Percentiles rank a stretch among this genome's conserved stretches.
Conservation (phyloP, 371 early-diverging fungal species). For the Nematocida sp. region DNA sequence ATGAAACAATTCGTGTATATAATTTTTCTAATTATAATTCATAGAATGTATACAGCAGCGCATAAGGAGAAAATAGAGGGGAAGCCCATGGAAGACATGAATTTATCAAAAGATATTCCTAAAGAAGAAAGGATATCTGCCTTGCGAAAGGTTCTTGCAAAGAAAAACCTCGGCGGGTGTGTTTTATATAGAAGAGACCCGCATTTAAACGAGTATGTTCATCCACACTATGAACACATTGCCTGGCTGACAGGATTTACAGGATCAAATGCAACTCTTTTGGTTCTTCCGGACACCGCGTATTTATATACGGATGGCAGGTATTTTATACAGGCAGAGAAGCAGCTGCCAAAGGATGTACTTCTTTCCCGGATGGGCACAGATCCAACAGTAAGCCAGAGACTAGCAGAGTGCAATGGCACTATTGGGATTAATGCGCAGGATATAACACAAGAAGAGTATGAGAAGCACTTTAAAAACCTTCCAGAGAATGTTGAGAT, state of each 20-base stretch:
- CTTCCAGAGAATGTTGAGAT: slow-evolving; percentile 53
- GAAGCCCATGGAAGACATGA: not conserved
- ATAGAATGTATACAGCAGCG: not conserved
- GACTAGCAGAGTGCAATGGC: slow-evolving; percentile 8
- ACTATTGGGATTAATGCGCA: slow-evolving; percentile 60
- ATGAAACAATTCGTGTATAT: not conserved
- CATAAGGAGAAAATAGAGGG: not conserved
- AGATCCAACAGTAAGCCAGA: slow-evolving; percentile 71
- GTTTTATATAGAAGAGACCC: slow-evolving; percentile 62
- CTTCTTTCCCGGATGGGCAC: slow-evolving; percentile 74
- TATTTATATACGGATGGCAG: slow-evolving; percentile 92
- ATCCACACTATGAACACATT: slow-evolving; percentile 83
- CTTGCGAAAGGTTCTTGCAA: slow-evolving; percentile 6
- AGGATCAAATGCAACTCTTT: slow-evolving; percentile 86
- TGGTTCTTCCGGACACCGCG: slow-evolving; percentile 74
- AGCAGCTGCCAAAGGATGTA: slow-evolving; percentile 74
- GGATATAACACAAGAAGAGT: slow-evolving; percentile 71
- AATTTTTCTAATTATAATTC: slow-evolving; percentile 23
- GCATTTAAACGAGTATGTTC: slow-evolving; percentile 85
- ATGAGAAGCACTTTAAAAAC: slow-evolving; percentile 69
- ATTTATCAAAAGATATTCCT: not conserved
- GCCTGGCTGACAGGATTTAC: slow-evolving; percentile 89
- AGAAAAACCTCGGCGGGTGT: slow-evolving; percentile 59
- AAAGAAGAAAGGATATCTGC: not conserved
- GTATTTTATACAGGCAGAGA: slow-evolving; percentile 90